These are phyloP conservation scores for Auricularia heimuer DNA, from an alignment of 768 basidiomycete species.

Conservation along the genomic window DNA sequence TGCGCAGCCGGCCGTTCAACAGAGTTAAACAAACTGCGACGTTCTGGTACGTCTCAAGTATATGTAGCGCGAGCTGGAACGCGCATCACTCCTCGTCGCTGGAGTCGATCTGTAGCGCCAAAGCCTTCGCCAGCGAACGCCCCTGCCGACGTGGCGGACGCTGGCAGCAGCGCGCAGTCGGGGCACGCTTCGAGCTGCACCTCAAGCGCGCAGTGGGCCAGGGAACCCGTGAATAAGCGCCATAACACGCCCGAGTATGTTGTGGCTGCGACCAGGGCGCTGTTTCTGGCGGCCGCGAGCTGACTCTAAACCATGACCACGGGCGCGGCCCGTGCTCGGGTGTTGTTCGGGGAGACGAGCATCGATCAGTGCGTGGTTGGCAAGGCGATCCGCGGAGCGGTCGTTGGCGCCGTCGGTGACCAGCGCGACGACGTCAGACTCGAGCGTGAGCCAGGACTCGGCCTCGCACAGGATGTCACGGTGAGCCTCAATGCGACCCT, in stretches of 20 bases:
- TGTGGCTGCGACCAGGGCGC: conserved; percentile 84
- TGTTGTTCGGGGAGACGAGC: conserved; percentile 83
- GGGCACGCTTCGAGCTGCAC: conserved; percentile 5
- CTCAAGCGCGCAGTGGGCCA: conserved; percentile 71
- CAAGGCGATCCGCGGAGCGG: conserved; percentile 83
- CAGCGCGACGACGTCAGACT: conserved; percentile 83
- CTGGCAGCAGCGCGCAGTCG: conserved; percentile 15
- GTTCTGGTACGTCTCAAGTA: conserved; percentile 70
- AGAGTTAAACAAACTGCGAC: conserved; percentile 53
- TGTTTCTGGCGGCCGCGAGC: conserved; percentile 83
- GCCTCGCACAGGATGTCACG: conserved; percentile 88
- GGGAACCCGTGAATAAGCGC: conserved; percentile 76
- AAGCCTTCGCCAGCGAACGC: conserved; percentile 48
- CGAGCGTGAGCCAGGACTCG: conserved; percentile 93
- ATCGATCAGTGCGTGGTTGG: conserved; percentile 80
- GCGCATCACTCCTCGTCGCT: conserved; percentile 79
- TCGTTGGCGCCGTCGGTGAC: conserved; percentile 68
- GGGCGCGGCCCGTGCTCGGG: conserved; percentile 78
- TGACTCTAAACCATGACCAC: conserved; percentile 90
- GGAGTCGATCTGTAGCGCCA: conserved; percentile 64
- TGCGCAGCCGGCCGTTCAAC: conserved; percentile 65
- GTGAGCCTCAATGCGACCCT: conserved; percentile 77
- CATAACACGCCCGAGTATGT: conserved; percentile 62
- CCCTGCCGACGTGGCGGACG: conserved; percentile 13
- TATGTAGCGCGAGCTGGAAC: conserved; percentile 73